Percentiles rank a stretch among this genome's conserved stretches.
These are phyloP conservation scores for Vachellia collinsii DNA, from an alignment of 306 rosid species.

Conservation along the genomic window DNA sequence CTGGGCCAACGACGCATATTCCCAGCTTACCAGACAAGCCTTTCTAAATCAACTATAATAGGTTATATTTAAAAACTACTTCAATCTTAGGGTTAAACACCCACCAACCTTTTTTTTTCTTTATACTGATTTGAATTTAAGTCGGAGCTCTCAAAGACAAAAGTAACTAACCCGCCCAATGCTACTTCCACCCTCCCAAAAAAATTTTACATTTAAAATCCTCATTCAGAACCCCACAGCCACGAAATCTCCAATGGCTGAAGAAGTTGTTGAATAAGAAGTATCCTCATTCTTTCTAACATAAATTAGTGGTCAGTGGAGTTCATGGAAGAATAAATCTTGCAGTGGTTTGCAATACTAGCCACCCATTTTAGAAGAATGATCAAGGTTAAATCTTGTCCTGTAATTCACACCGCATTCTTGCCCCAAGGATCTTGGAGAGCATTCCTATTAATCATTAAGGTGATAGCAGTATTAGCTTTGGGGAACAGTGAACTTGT, in stretches of 20 bases:
- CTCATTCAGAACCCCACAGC: neutral
- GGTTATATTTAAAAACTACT: neutral
- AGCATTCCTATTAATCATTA: neutral
- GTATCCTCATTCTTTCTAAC: neutral
- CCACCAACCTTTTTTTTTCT: neutral
- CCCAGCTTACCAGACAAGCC: neutral
- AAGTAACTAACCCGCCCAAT: neutral
- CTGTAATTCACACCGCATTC: neutral
- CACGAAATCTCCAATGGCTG: neutral
- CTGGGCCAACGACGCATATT: neutral
- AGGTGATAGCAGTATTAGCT: neutral
- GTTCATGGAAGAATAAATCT: neutral
- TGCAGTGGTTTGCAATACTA: neutral
- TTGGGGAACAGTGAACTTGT: neutral
- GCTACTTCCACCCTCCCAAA: neutral
- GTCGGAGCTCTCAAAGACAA: neutral
- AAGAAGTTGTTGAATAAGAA: neutral
- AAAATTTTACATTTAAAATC: neutral
- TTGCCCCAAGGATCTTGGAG: neutral
- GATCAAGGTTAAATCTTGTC: neutral
- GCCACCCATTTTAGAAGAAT: neutral
- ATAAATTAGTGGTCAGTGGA: neutral
- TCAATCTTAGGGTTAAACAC: neutral
- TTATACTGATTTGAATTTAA: neutral
- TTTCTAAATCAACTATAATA: neutral